Evolutionary conservation across 331 rosid genomes (phyloP).

Genomic region (Spiraea crenata): DNA sequence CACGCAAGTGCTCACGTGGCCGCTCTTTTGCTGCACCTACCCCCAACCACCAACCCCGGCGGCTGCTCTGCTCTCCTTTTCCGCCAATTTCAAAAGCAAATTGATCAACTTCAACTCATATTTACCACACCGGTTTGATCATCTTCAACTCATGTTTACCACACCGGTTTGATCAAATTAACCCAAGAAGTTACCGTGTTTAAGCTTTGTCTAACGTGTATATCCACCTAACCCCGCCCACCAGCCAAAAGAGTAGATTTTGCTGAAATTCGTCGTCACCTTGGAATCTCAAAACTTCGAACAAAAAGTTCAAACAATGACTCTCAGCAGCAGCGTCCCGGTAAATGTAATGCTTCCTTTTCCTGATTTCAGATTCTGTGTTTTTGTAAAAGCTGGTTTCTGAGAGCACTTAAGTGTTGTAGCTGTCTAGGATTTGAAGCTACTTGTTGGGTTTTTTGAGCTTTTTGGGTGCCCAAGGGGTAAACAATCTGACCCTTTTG

Average conservation of each 20-base stretch:
- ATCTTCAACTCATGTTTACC: too few species aligned
- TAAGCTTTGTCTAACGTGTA: background rate
- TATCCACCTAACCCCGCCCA: conserved; percentile 17
- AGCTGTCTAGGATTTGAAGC: background rate
- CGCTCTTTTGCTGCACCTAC: too few species aligned
- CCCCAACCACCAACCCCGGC: too few species aligned
- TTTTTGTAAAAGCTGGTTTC: background rate
- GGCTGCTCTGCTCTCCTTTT: too few species aligned
- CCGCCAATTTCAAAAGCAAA: too few species aligned
- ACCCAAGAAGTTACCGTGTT: conserved; percentile 1
- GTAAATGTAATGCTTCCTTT: conserved; percentile 14
- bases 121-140: too few species aligned
- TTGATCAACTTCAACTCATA: too few species aligned
- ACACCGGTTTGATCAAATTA: too few species aligned
- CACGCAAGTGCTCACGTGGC: too few species aligned
- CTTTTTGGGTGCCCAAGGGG: background rate
- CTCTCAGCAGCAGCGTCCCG: conserved; percentile 27
- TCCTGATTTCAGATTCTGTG: background rate
- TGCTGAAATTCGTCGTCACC: background rate
- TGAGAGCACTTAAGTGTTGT: background rate
- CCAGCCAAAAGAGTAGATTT: background rate
- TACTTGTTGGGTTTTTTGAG: too few species aligned
- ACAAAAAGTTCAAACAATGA: conserved; percentile 29
- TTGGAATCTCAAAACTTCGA: background rate
- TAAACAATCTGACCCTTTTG: conserved; percentile 8